These are phyloP conservation scores for Austroboletus festivus DNA, from an alignment of 768 basidiomycete genomes.

Conservation along the genomic window DNA sequence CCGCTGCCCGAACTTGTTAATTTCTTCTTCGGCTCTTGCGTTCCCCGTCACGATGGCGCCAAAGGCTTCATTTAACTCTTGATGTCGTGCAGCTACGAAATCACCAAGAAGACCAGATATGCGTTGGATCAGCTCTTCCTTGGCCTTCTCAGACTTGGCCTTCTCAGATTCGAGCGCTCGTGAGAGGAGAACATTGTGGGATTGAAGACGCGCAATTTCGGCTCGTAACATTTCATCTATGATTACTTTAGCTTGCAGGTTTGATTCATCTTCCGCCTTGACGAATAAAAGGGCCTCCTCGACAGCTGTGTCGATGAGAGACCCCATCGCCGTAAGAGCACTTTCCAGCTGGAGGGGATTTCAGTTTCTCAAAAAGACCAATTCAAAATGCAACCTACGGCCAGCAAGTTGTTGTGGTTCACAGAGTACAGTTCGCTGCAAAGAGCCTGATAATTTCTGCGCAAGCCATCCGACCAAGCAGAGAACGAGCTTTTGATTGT, in stretches of 20 bases:
- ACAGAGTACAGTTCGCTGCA: slow-evolving; percentile 45
- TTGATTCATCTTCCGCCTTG: slow-evolving; percentile 48
- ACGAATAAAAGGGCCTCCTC: slow-evolving; percentile 58
- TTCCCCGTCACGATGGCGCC: slow-evolving; percentile 54
- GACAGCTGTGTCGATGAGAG: slow-evolving; percentile 58
- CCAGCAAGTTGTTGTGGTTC: slow-evolving; percentile 44
- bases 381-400: slow-evolving; percentile 31
- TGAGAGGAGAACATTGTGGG: slow-evolving; percentile 66
- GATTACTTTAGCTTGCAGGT: slow-evolving; percentile 47
- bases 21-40: slow-evolving; percentile 46
- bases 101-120: slow-evolving; percentile 69
- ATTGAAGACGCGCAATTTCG: slow-evolving; percentile 60
- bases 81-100: slow-evolving; percentile 67
- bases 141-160: slow-evolving; percentile 60
- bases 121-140: slow-evolving; percentile 70
- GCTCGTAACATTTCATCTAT: slow-evolving; percentile 44
- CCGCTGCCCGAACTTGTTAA: slow-evolving; percentile 45
- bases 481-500: slow-evolving; percentile 49
- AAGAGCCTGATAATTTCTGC: slow-evolving; percentile 44
- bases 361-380: slow-evolving; percentile 3
- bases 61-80: slow-evolving; percentile 58
- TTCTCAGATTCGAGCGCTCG: slow-evolving; percentile 66
- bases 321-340: slow-evolving; percentile 54
- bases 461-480: slow-evolving; percentile 55
- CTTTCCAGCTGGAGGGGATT: slow-evolving; percentile 44